Percentiles rank a stretch among this genome's conserved stretches.
Conservation (phyloP, 2,329 filamentous ascomycete species). For the Cladosporium austrohemisphaericum region DNA sequence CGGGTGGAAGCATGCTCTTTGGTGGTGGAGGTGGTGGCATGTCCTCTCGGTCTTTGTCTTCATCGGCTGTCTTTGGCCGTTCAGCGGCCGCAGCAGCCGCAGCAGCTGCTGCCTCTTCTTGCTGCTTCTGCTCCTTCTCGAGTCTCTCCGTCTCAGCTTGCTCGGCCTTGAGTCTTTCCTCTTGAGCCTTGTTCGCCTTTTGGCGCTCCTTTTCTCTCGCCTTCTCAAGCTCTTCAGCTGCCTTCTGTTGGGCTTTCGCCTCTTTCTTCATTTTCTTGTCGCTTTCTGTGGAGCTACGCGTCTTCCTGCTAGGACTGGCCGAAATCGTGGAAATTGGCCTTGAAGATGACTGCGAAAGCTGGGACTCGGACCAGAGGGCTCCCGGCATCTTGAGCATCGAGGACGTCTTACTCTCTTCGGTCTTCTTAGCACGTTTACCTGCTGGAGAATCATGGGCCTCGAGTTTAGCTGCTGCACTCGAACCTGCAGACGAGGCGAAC, state of each 20-base stretch:
- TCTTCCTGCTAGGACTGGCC: slow-evolving; percentile 42
- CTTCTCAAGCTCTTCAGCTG: slow-evolving; percentile 63
- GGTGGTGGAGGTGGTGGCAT: slow-evolving; percentile 62
- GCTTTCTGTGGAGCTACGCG: slow-evolving; percentile 57
- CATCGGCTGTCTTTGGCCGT: slow-evolving; percentile 26
- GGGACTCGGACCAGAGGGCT: slow-evolving; percentile 29
- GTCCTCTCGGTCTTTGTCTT: slow-evolving; percentile 43
- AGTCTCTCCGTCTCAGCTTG: slow-evolving; percentile 5
- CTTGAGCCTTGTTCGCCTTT: slow-evolving; percentile 58
- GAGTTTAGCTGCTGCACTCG: slow-evolving; percentile 56
- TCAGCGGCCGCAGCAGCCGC: slow-evolving; percentile 25
- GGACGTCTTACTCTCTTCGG: slow-evolving; percentile 19
- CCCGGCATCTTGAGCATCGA: slow-evolving; percentile 32
- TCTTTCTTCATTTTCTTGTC: slow-evolving; percentile 62
- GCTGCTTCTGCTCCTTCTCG: slow-evolving; percentile 28
- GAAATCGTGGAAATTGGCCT: slow-evolving; percentile 27
- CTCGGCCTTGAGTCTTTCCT: slow-evolving; percentile 39
- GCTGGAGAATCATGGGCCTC: slow-evolving; percentile 41
- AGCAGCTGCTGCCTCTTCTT: slow-evolving; percentile 35
- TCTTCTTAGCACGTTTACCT: slow-evolving; percentile 20
- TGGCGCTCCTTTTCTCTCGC: slow-evolving; percentile 66
- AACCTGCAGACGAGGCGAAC: slow-evolving; percentile 68
- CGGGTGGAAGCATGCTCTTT: slow-evolving; percentile 42
- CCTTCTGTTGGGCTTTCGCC: slow-evolving; percentile 58
- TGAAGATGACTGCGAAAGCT: slow-evolving; percentile 22